Percentiles rank a stretch among this genome's conserved stretches.
Conservation (phyloP, 2,329 filamentous ascomycete genomes). For the Arthrobotrys sphaeroides region DNA sequence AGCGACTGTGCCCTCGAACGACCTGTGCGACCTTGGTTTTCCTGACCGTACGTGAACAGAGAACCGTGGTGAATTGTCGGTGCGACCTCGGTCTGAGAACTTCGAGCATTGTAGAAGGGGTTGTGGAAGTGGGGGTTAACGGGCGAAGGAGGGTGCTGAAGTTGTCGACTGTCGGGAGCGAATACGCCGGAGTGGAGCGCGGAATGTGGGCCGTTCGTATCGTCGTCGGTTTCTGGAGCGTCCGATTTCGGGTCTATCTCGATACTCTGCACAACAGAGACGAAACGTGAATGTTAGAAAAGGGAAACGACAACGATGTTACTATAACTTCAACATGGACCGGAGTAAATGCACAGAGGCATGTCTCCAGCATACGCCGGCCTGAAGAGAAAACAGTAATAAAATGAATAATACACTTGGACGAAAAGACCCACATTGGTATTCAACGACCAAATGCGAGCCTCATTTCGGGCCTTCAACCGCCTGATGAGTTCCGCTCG, state of each 20-base stretch:
- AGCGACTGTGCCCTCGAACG: constrained; percentile 67
- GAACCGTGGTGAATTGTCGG: constrained; percentile 57
- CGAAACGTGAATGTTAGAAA: not conserved
- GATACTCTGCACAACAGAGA: constrained; percentile 58
- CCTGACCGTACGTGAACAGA: constrained; percentile 36
- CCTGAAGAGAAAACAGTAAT: not conserved
- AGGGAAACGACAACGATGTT: not conserved
- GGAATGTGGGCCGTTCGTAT: constrained; percentile 77
- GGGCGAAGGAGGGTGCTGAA: constrained; percentile 63
- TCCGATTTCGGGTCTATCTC: constrained; percentile 55
- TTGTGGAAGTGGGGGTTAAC: constrained; percentile 46
- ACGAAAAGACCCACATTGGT: constrained; percentile 65
- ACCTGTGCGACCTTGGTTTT: constrained; percentile 54
- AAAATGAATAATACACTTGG: constrained; percentile 46
- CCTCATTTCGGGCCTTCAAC: constrained; percentile 77
- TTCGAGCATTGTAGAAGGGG: constrained; percentile 64
- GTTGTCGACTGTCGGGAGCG: constrained; percentile 63
- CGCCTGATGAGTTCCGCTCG: constrained; percentile 83
- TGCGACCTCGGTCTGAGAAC: constrained; percentile 68
- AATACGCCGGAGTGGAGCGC: constrained; percentile 76
- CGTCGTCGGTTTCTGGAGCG: constrained; percentile 58
- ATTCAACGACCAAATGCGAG: constrained; percentile 76
- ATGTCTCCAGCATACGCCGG: no score
- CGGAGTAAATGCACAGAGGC: constrained; percentile 23
- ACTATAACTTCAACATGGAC: not conserved